Base-by-base conservation (phyloP, 768 basidiomycete genomes). In the Termitomyces sp. region DNA sequence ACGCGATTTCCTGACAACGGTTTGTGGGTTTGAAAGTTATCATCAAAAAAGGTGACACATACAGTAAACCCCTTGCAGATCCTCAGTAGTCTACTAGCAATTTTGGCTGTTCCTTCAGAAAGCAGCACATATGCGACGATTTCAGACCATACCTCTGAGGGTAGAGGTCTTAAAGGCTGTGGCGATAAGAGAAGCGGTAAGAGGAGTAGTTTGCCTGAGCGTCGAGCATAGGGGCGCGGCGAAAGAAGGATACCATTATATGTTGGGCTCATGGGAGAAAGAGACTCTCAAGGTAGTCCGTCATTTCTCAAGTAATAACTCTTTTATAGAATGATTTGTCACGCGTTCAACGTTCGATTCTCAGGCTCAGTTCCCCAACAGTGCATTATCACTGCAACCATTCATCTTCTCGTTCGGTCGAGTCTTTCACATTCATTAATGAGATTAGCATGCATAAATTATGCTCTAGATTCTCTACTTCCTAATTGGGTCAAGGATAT, bases 101-200 rank as follows among this genome's bases (percentile, higher is more conserved):
- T 64, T 24, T 61, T 52, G 35, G 62, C 55, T 45, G 59, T 51
- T 45, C 59, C 56, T 44, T 66, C 66, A 56, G 54, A 53, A 22
- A 59, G 57, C 41, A 77, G 59, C 3, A 70, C 71, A 62, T 70
- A 72, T 30, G 70, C 65, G 50, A 91, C 75, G 48, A 92, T 81
- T 37, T 75, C 76, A 6, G 76, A 70, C 90, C 90, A 91, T 58
- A 91, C 65, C 70, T 91, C 90, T 3, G 72, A 69, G 1, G 90
- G 90, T 17, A 92, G 73, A 28, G 81, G 71, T 58, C 77, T 81
- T 46, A 77, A 58, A 17, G 76, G 75, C 24, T 75, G 77, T 41
- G 70, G 75, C 5, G 74, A 66, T 12, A 87, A 88, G 12, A 90
- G 75, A 17, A 92, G 75, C 15, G 88, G 88, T 0, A 91, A 68